Evolutionary conservation across 176 grass and related monocot genomes (phyloP), one percentile per base, ranked within the genome.

Genomic region (Phyllostachys edulis): DNA sequence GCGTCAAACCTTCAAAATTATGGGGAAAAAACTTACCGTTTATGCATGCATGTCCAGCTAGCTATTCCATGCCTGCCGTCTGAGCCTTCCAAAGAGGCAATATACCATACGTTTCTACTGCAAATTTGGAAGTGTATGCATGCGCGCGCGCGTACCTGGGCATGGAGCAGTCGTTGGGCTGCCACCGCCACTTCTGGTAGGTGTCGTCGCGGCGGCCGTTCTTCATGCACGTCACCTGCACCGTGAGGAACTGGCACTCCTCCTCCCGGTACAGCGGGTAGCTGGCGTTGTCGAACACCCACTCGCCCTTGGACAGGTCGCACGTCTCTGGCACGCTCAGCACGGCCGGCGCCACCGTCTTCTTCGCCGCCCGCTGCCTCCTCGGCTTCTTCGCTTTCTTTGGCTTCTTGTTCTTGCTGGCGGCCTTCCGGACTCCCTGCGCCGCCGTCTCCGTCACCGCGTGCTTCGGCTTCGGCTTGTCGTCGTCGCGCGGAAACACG

Each of bases 141-240:
- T 73, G 29, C 1, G 7, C 26, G 32, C 4, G 15, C 57, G 54
- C 27, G 39, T 75, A 97, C 94, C 88, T 85, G 34, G 94, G 94
- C 82, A 97, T 88, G 76, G 62, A 64, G 85, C 94, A 97, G 34
- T 84, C 90, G 3, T 26, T 91, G 38, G 94, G 94, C 86, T 97
- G 92, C 94, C 94, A 97, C 76, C 90, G 85, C 92, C 92, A 97
- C 76, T 88, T 88, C 88, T 94, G 94, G 88, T 94, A 97, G 72
- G 82, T 84, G 85, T 94, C 92, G 86, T 97, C 92, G 74, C 75
- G 92, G 63, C 94, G 90, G 73, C 94, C 94, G 85, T 97, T 94
- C 88, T 67, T 77, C 94, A 92, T 90, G 92, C 94, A 97, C 79
- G 92, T 97, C 49, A 97, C 92, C 83, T 97, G 92, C 68, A 78